Evolutionary conservation across 176 grass and related monocot genomes (phyloP).

Genomic region (Carex myosuroides): DNA sequence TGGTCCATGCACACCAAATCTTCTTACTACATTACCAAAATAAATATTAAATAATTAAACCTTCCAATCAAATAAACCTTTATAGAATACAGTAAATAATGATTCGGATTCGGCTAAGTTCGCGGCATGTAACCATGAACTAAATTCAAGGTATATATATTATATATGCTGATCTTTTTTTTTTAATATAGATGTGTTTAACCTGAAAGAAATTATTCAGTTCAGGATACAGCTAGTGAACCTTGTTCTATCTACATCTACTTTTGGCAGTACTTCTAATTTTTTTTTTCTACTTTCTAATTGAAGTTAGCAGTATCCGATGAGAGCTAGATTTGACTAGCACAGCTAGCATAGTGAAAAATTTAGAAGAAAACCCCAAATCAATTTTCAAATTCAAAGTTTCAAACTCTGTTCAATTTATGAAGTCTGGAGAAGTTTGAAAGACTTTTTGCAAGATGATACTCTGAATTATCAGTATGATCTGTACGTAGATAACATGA

Average conservation of each 20-base stretch:
- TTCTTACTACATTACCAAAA: not conserved
- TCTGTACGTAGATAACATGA: not conserved
- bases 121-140: not conserved
- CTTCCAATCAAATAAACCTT: not conserved
- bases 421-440: not conserved
- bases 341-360: not conserved
- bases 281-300: not conserved
- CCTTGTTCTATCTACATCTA: not conserved
- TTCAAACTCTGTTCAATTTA: not conserved
- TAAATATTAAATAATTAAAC: not conserved
- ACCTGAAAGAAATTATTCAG: not conserved
- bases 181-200: not conserved
- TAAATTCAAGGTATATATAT: not conserved
- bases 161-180: not conserved
- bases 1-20: constrained; percentile 4
- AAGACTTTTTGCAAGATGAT: not conserved
- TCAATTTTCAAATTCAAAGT: not conserved
- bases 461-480: not conserved
- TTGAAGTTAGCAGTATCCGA: not conserved
- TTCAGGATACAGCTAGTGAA: not conserved
- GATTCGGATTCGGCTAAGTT: not conserved
- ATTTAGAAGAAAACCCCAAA: not conserved
- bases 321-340: not conserved
- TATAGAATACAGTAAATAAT: not conserved
- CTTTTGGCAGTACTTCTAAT: not conserved